Evolutionary conservation across 805 yeast species (phyloP), one percentile per base, ranked within the genome.

Genomic region (Blastobotrys americana): DNA sequence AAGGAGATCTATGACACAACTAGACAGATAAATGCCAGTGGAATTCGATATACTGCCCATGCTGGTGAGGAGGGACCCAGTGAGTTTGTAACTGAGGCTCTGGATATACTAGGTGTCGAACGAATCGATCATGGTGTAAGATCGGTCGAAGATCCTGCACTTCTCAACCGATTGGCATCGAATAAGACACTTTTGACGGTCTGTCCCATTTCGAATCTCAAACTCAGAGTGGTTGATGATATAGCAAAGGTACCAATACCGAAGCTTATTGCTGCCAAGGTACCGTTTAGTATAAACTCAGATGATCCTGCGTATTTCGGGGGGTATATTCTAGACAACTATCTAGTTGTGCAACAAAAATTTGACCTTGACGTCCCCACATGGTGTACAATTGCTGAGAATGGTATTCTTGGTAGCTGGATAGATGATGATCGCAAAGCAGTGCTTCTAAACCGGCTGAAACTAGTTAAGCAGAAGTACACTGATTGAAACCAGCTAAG

Each of bases 21-120:
- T 5, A 69, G 67, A 44, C 65, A 68, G 19, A 58, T 68, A 35
- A 74, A 69, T 56, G 77, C 81, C 19, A 65, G 74, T 19, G 19
- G 25, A 10, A 72, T 80, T 44, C 73, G 77, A 34, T 69, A 82
- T 44, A 85, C 94, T 31, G 90, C 95, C 2, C 95, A 85, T 57
- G 94, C 93, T 2, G 95, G 95, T 55, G 95, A 85, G 65, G 94
- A 85, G 67, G 94, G 90, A 43, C 85, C 82, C 51, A 78, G 86
- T 35, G 72, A 76, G n/a, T 83, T 69, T 53, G 84, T 84, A 21
- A 47, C 65, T 6, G 71, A 70, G 43, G 67, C 93, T 1, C 65
- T 84, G 49, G 80, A 82, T 54, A 46, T 69, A 39, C 70, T 82
- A 46, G 70, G 76, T 1, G 84, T 76, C 20, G 71, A 79, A 27